Evolutionary conservation across 768 basidiomycete genomes (phyloP), one percentile per base, ranked within the genome.

Genomic region (Suillus americanus): DNA sequence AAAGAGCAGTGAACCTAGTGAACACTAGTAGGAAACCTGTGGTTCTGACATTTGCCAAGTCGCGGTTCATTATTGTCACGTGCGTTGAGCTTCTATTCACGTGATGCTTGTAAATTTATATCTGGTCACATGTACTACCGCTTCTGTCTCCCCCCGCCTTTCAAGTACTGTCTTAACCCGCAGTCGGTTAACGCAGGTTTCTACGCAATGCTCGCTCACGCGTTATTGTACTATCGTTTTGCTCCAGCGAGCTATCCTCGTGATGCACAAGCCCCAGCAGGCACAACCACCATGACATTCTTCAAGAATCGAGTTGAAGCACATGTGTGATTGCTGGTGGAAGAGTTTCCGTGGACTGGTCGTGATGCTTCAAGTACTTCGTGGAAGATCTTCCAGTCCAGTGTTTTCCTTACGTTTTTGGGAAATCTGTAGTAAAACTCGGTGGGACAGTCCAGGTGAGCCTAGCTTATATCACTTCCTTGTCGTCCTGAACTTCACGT

Each of bases 61-160:
- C 74, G 71, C 73, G 74, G 74, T 75, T 75, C 74, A 55, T 54
- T 54, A 57, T 74, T 71, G 67, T 75, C 74, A 75, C 74, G 74
- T 77, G 74, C 33, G 65, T 74, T 75, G 71, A 75, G 50, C 75
- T 75, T 62, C 10, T 48, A 18, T 18, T 1, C 38, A 62, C 62
- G 51, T 60, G 38, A 55, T 41, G 23, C 46, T 13, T 13, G 6
- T 23, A 23, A 6, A 48, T 23, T 48, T 46, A 20, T 46, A 6
- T 25, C 48, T 48, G 13, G 13, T 2, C 48, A 25, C 13, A 38
- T 5, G 16, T 41, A 41, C 38, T 38, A 38, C 14, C 38, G 14
- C 30, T 33, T 33, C 3, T 33, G 30, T 33, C 30, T 3, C 30
- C 5, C 5, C 30, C 5, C 6, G 14, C 38, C 38, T 6, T 18